Conservation (phyloP, 2,329 filamentous ascomycete species). For the Metarhizium brunneum region DNA sequence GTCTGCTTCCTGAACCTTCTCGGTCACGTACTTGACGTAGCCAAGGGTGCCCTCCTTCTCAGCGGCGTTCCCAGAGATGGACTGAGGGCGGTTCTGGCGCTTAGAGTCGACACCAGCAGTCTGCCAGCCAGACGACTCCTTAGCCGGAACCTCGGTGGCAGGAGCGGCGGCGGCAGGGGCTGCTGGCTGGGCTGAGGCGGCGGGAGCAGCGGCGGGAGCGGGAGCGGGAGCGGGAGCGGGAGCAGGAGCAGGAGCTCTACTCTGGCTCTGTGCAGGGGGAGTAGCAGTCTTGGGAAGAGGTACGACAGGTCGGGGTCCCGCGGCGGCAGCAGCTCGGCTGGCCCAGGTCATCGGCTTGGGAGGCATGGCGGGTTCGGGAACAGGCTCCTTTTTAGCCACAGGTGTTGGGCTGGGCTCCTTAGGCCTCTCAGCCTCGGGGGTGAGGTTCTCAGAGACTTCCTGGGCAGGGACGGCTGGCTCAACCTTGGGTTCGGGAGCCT, state of each 20-base stretch:
- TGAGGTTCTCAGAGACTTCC: slow-evolving; percentile 46
- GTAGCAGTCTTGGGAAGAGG: slow-evolving; percentile 49
- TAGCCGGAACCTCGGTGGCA: slow-evolving; percentile 31
- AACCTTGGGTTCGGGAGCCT: slow-evolving; percentile 22
- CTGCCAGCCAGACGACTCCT: slow-evolving; percentile 63
- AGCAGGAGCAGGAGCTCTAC: slow-evolving; percentile 42
- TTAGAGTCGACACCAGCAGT: slow-evolving; percentile 77
- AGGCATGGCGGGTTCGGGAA: slow-evolving; percentile 31
- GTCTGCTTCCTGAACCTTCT: slow-evolving; percentile 69
- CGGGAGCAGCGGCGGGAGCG: slow-evolving; percentile 13
- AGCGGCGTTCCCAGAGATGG: slow-evolving; percentile 44
- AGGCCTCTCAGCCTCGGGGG: slow-evolving; percentile 55
- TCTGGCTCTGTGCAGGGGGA: slow-evolving; percentile 36
- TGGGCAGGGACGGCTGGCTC: slow-evolving; percentile 27
- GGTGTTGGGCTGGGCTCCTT: slow-evolving; percentile 51
- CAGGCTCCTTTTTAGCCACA: slow-evolving; percentile 37
- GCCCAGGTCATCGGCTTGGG: slow-evolving; percentile 68
- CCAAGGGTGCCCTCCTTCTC: slow-evolving; percentile 73
- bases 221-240: slow-evolving; percentile 29
- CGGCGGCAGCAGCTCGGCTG: slow-evolving; percentile 53
- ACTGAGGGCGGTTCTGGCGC: slow-evolving; percentile 68
- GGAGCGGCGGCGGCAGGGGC: slow-evolving; percentile 26
- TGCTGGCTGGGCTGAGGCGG: slow-evolving; percentile 23
- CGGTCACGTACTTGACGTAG: slow-evolving; percentile 93
- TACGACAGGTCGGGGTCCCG: slow-evolving; percentile 42